Evolutionary conservation across 371 early-diverging fungal species (phyloP).

Genomic region (Mucor sp.): DNA sequence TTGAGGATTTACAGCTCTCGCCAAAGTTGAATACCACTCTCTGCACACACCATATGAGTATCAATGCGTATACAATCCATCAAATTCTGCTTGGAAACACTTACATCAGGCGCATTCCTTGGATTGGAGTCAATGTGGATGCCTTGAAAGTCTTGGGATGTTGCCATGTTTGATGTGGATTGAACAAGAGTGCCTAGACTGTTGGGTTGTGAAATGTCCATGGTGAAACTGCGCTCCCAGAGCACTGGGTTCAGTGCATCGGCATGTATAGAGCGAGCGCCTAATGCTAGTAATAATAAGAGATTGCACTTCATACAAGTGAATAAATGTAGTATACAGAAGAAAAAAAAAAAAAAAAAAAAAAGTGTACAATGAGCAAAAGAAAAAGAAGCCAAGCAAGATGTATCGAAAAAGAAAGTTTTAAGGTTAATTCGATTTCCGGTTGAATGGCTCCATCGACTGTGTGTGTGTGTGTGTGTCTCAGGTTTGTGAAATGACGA

Average conservation of each 20-base stretch:
- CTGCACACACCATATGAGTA: background rate
- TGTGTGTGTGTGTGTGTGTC: no score
- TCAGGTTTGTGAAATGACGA: background rate
- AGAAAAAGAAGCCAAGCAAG: background rate
- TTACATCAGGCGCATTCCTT: slow-evolving; percentile 16
- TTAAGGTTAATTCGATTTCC: background rate
- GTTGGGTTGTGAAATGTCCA: slow-evolving; percentile 5
- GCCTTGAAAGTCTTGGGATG: slow-evolving; percentile 28
- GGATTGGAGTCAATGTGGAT: slow-evolving; percentile 9
- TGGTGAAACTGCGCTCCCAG: slow-evolving; percentile 9
- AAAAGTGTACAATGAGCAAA: background rate
- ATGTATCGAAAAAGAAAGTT: background rate
- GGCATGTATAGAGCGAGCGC: background rate
- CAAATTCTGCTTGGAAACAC: background rate
- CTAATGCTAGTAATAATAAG: background rate
- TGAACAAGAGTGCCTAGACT: background rate
- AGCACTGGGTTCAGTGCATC: slow-evolving; percentile 7
- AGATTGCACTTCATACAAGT: background rate
- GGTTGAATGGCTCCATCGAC: background rate
- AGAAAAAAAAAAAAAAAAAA: background rate
- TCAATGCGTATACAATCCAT: background rate
- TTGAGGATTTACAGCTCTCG: slow-evolving; percentile 20
- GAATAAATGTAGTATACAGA: background rate
- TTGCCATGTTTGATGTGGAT: slow-evolving; percentile 12
- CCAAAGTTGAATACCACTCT: slow-evolving; percentile 32